phyloP scores from a whole-genome alignment of 768 basidiomycete species.

The Pulveroboletus ravenelii region DNA sequence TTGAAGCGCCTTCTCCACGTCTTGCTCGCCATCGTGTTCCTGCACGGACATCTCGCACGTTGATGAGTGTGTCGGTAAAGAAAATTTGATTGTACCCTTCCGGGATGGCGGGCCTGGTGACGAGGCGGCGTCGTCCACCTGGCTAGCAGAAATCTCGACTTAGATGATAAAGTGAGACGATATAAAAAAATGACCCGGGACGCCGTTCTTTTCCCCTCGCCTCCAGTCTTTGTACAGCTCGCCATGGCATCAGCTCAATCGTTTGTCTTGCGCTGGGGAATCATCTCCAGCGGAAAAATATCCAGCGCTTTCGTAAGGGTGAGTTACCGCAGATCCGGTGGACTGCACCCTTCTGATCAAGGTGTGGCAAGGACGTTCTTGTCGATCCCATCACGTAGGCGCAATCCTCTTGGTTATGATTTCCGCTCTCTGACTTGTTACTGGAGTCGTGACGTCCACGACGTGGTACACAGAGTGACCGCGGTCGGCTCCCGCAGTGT shows the following conservation, averaged over 20 bases:
- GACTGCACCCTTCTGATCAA: background rate
- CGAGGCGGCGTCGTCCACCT: background rate
- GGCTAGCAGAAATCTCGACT: background rate
- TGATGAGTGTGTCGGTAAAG: background rate
- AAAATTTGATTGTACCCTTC: no score
- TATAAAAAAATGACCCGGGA: constrained; percentile 4
- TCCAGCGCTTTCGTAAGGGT: constrained; percentile 67
- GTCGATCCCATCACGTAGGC: constrained; percentile 69
- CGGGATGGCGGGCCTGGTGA: no score
- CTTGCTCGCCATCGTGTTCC: background rate
- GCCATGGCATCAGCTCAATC: constrained; percentile 28
- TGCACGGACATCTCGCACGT: constrained; percentile 1
- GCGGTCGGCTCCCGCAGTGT: constrained; percentile 77
- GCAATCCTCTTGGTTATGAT: constrained; percentile 6
- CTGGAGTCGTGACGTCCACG: constrained; percentile 56
- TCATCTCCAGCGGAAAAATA: constrained; percentile 79
- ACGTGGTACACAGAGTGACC: constrained; percentile 61
- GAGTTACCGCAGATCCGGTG: constrained; percentile 1
- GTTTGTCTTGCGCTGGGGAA: constrained; percentile 70
- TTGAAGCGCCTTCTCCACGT: constrained; percentile 23
- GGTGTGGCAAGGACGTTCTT: constrained; percentile 57
- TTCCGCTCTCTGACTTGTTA: background rate
- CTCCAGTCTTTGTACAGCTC: background rate
- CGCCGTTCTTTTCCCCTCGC: background rate
- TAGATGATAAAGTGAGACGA: background rate